Evolutionary conservation across 2,329 filamentous ascomycete genomes (phyloP), one percentile per base, ranked within the genome.

Genomic region (Paraconiothyrium sp.): DNA sequence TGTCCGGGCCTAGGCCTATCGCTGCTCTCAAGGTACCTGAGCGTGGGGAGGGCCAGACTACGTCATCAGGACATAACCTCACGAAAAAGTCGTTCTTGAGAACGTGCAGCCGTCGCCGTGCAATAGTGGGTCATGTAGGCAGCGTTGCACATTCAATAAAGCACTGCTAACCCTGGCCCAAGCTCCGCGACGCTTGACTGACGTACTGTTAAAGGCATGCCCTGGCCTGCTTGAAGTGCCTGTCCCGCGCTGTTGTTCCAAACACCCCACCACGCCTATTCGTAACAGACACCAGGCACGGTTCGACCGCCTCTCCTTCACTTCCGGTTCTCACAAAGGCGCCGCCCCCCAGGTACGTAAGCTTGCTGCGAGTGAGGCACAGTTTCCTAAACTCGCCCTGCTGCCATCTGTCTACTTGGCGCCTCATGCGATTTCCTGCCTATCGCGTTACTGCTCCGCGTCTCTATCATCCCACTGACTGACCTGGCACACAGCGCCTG

Each of bases 401-500:
- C 13, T 57, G 34, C 48, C 20, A 7, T 24, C 32, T 49, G 20
- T 56, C 52, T 47, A 30, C 51, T 55, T 61, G 3, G 35, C 27
- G 32, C 48, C 32, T 41, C 52, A 27, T 37, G 16, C 47, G 32
- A 59, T 60, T 11, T 24, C 43, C 43, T 22, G 43, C 8, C 43
- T 8, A 22, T 46, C 43, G 35, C 47, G 16, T 27, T 47, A 35
- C 51, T 57, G 44, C 34, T 7, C 56, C n/a, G 16, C 57, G 39
- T 35, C 27, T n/a, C 54, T 30, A 27, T 30, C 50, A 48, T 13
- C 44, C 0, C 55, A 55, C 57, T 16, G 46, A 59, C 61, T 61
- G 27, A 64, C 57, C 22, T 41, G 59, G 65, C 48, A 54, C 70
- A 66, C 68, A 75, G 72, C 64, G 64, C 69, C 67, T 66, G 63